phyloP scores from a whole-genome alignment of 768 basidiomycete species.

The Mycena rosella region DNA sequence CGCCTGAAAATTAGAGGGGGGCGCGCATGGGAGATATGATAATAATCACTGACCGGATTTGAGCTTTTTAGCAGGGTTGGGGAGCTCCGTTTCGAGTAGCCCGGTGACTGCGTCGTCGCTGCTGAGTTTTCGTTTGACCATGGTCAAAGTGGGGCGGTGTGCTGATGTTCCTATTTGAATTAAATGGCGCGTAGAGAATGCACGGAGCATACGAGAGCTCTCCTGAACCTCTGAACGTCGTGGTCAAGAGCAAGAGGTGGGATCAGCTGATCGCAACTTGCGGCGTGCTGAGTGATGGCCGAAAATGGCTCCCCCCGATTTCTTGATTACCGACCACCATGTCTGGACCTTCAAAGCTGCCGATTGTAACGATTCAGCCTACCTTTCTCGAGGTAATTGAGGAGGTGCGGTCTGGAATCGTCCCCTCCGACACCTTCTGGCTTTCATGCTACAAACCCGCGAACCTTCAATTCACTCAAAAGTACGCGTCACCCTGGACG shows the following conservation, averaged over 20 bases:
- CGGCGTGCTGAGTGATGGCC: no score
- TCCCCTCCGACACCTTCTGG: slow-evolving; percentile 77
- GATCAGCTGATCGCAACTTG: no score
- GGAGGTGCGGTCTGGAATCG: slow-evolving; percentile 71
- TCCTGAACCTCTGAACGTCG: no score
- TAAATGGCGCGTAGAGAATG: neutral
- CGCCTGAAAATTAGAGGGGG: neutral
- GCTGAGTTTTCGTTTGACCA: slow-evolving; percentile 28
- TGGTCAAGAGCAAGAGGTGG: no score
- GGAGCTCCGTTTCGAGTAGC: slow-evolving; percentile 16
- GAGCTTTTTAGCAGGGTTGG: slow-evolving; percentile 17
- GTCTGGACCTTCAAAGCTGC: slow-evolving; percentile 47
- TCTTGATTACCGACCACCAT: slow-evolving; percentile 13
- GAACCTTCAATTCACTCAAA: slow-evolving; percentile 74
- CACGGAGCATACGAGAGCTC: slow-evolving; percentile 9
- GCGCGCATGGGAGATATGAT: neutral
- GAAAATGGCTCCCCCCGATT: no score
- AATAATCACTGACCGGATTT: slow-evolving; percentile 10
- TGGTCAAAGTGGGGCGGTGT: slow-evolving; percentile 10
- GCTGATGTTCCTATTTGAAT: neutral
- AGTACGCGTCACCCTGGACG: slow-evolving; percentile 65
- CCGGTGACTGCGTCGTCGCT: slow-evolving; percentile 1
- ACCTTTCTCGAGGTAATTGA: slow-evolving; percentile 70
- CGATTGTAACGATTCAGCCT: slow-evolving; percentile 70
- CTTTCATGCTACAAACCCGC: slow-evolving; percentile 75